Evolutionary conservation across 2,329 filamentous ascomycete species (phyloP).

Genomic region (Sarocladium strictum): DNA sequence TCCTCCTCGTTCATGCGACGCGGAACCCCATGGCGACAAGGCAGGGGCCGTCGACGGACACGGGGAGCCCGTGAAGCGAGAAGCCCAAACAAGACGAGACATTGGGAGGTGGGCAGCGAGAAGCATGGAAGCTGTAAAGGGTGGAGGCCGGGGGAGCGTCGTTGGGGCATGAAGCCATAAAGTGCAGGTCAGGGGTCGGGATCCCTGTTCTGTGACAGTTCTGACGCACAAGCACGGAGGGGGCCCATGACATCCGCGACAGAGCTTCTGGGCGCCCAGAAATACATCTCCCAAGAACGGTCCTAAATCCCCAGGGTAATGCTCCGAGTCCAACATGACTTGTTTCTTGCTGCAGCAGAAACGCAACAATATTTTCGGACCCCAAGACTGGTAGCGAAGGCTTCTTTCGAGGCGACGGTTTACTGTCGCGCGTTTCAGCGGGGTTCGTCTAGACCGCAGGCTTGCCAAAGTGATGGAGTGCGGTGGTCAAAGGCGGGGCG

Average conservation of each 20-base stretch:
- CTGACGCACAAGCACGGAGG: conserved; percentile 12
- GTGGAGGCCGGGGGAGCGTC: neutral
- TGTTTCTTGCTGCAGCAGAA: conserved; percentile 1
- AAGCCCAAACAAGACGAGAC: conserved; percentile 6
- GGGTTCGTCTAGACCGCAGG: too few relatives aligned
- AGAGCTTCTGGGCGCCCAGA: conserved; percentile 5
- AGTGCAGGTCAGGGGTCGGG: conserved; percentile 2
- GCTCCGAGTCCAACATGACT: neutral
- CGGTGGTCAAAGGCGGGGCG: neutral
- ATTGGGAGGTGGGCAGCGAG: neutral
- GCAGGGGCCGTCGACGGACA: neutral
- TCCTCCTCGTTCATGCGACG: neutral
- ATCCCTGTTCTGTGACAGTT: conserved; percentile 15
- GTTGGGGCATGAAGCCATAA: conserved; percentile 1
- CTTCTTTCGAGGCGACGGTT: neutral
- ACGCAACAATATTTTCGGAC: neutral
- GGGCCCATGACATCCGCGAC: neutral
- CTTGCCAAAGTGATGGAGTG: too few relatives aligned
- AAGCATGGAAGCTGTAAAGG: neutral
- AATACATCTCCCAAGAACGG: neutral
- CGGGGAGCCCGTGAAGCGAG: conserved; percentile 5
- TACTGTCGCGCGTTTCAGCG: neutral
- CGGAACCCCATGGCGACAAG: neutral
- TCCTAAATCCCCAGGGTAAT: neutral
- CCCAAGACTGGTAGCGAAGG: too few relatives aligned